These are phyloP conservation scores for Apiospora aurea DNA, from an alignment of 2,329 filamentous ascomycete genomes.

Conservation along the genomic window DNA sequence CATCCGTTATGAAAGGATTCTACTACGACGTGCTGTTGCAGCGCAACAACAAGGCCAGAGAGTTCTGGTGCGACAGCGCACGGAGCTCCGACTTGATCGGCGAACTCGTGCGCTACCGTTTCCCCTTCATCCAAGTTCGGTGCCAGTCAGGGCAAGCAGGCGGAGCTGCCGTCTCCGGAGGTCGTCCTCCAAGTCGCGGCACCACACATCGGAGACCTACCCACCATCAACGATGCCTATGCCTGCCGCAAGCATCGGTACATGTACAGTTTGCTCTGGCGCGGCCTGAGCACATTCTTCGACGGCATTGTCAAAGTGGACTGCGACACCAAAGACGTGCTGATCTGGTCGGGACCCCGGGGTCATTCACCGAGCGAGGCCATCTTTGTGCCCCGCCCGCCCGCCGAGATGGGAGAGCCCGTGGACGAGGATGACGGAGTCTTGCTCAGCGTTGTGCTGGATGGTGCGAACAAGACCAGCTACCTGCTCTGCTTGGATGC, in stretches of 20 bases:
- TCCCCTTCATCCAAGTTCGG: background rate
- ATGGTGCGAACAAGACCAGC: conserved; percentile 64
- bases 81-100: background rate
- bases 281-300: conserved; percentile 7
- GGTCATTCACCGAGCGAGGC: conserved; percentile 20
- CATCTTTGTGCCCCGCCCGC: conserved; percentile 18
- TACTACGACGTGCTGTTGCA: conserved; percentile 18
- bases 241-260: conserved; percentile 38
- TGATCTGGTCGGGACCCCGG: conserved; percentile 18
- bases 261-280: background rate
- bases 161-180: conserved; percentile 58
- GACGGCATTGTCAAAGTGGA: conserved; percentile 17
- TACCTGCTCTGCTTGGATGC: conserved; percentile 73
- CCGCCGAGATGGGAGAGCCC: background rate
- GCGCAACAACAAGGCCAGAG: conserved; percentile 3
- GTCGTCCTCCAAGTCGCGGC: background rate
- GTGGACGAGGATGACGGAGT: conserved; percentile 34
- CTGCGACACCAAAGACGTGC: conserved; percentile 3
- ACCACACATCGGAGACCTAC: conserved; percentile 2
- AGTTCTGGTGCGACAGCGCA: conserved; percentile 1
- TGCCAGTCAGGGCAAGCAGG: conserved; percentile 42
- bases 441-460: conserved; percentile 62
- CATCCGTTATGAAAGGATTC: background rate
- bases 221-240: conserved; percentile 13
- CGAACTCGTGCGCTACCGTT: background rate